Evolutionary conservation across 2,329 filamentous ascomycete genomes (phyloP).

Genomic region (Cercospora sp.): DNA sequence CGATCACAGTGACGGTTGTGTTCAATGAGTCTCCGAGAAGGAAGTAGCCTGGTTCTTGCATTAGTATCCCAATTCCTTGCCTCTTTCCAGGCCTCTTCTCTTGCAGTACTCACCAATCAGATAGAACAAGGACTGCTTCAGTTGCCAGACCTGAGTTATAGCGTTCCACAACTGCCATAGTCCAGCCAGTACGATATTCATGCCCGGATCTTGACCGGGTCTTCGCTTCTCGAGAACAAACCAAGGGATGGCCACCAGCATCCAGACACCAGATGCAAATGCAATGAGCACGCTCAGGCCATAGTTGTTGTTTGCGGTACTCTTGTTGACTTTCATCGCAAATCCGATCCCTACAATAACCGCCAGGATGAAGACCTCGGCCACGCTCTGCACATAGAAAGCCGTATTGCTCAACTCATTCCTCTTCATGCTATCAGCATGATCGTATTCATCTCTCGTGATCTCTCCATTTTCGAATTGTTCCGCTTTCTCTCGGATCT

Average conservation of each 20-base stretch:
- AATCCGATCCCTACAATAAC: constrained; percentile 66
- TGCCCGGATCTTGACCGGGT: constrained; percentile 57
- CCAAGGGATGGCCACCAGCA: constrained; percentile 65
- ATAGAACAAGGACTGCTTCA: constrained; percentile 67
- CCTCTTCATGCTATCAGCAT: constrained; percentile 61
- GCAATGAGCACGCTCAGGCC: constrained; percentile 65
- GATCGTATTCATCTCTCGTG: constrained; percentile 60
- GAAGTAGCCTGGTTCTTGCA: constrained; percentile 55
- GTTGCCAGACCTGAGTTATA: constrained; percentile 59
- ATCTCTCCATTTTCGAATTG: constrained; percentile 56
- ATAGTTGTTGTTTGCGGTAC: constrained; percentile 63
- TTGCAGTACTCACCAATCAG: constrained; percentile 53
- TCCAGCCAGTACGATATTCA: constrained; percentile 58
- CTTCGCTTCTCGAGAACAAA: constrained; percentile 65
- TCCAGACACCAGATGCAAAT: constrained; percentile 64
- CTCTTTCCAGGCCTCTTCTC: neutral
- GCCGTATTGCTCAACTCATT: constrained; percentile 64
- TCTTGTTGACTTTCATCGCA: constrained; percentile 59
- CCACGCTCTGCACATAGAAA: constrained; percentile 64
- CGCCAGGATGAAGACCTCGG: constrained; percentile 63
- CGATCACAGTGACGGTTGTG: constrained; percentile 68
- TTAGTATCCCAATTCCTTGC: neutral
- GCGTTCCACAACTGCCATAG: constrained; percentile 63
- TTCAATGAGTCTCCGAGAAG: constrained; percentile 69
- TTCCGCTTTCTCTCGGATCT: constrained; percentile 53